Percentiles rank a stretch among this genome's conserved stretches.
phyloP scores from a whole-genome alignment of 768 basidiomycete species.

The Calvatia gigantea region DNA sequence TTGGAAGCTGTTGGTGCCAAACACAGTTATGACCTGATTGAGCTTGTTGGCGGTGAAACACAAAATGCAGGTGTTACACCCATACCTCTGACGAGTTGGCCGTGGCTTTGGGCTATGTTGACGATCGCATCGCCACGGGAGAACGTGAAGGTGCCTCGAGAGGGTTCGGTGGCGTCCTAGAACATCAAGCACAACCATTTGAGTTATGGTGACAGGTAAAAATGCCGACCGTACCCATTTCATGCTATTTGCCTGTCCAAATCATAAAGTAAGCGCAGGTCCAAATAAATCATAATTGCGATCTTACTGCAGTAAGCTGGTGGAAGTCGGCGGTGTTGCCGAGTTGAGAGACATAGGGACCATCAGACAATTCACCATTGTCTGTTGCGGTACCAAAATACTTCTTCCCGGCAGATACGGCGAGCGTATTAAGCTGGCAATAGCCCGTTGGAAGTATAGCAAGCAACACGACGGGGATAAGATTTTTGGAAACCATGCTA shows the following conservation, averaged over 20 bases:
- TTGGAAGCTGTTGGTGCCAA: conserved; percentile 52
- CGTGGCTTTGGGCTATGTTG: conserved; percentile 39
- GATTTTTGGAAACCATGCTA: not conserved
- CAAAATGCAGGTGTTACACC: not conserved
- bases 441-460: conserved; percentile 17
- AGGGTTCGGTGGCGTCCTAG: conserved; percentile 50
- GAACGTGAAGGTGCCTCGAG: conserved; percentile 47
- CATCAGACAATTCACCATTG: conserved; percentile 40
- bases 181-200: not conserved
- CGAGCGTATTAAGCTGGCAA: conserved; percentile 51
- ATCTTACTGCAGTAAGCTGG: conserved; percentile 40
- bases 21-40: conserved; percentile 41
- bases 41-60: not conserved
- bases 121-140: conserved; percentile 42
- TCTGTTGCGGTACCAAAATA: conserved; percentile 52
- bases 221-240: conserved; percentile 32
- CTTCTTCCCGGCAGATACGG: conserved; percentile 37
- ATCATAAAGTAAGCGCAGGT: not conserved
- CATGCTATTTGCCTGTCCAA: conserved; percentile 41
- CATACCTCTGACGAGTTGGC: conserved; percentile 43
- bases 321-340: conserved; percentile 35
- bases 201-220: not conserved
- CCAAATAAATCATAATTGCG: not conserved
- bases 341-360: conserved; percentile 35
- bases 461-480: not conserved